These are phyloP conservation scores for Pythium brachiatum DNA, from an alignment of 352 stramenopile genomes.

Conservation along the genomic window DNA sequence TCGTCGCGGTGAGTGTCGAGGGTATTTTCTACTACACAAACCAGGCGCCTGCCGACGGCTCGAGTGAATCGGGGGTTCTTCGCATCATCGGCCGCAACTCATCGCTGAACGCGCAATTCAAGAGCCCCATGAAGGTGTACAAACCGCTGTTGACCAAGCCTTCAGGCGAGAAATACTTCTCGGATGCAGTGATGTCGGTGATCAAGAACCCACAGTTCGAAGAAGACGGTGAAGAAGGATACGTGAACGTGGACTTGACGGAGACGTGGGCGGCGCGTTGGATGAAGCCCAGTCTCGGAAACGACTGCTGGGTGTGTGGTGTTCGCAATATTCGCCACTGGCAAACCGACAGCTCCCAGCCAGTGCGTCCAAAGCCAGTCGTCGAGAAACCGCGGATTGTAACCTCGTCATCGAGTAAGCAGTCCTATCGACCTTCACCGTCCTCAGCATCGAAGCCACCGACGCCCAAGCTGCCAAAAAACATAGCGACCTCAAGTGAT, in stretches of 20 bases:
- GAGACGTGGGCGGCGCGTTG: slow-evolving; percentile 62
- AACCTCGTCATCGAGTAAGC: not conserved
- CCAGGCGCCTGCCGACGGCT: slow-evolving; percentile 12
- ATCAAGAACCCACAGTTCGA: slow-evolving; percentile 61
- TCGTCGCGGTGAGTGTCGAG: slow-evolving; percentile 63
- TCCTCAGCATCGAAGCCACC: not conserved
- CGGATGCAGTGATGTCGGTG: slow-evolving; percentile 63
- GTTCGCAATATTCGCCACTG: slow-evolving; percentile 73
- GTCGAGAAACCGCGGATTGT: not conserved
- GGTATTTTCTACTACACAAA: slow-evolving; percentile 80
- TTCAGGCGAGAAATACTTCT: slow-evolving; percentile 10
- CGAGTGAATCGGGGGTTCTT: slow-evolving; percentile 21
- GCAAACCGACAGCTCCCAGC: slow-evolving; percentile 19
- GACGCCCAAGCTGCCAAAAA: slow-evolving; percentile 2
- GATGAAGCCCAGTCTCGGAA: slow-evolving; percentile 58
- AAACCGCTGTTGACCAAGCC: slow-evolving; percentile 27
- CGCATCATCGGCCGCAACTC: slow-evolving; percentile 69
- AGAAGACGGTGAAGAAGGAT: slow-evolving; percentile 49
- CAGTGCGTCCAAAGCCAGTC: slow-evolving; percentile 6
- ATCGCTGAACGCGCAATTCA: slow-evolving; percentile 61
- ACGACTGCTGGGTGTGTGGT: slow-evolving; percentile 75
- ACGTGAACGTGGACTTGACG: slow-evolving; percentile 72
- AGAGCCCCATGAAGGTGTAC: slow-evolving; percentile 74
- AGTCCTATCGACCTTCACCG: not conserved
- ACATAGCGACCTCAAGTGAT: slow-evolving; percentile 7